Evolutionary conservation across 768 basidiomycete species (phyloP), one percentile per base, ranked within the genome.

Genomic region (Tricholoma hemisulphureum): DNA sequence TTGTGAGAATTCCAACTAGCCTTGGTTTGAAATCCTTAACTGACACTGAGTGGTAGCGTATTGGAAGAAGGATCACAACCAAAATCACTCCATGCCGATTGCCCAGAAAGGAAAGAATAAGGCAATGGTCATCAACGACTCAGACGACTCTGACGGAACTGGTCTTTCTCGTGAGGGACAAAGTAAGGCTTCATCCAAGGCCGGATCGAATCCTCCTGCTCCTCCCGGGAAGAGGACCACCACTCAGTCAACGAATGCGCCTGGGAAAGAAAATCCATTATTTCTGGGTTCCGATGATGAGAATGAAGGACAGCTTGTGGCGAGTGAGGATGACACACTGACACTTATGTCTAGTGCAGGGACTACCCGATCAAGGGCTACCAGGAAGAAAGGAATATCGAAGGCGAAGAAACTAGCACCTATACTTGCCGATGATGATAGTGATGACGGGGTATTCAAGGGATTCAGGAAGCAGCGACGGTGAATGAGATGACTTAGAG

Each of bases 401-500:
- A 72, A 61, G 51, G 51, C 58, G 49, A 75, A 71, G 68, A 75
- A 69, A 48, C 59, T 68, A 14, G 65, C 69, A 1, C 73, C 76
- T 29, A 69, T 79, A 10, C 69, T 84, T 32, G 72, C 78, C 3
- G 84, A 85, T 56, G 87, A 89, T 63, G 87, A 88, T 67, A 88
- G 86, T 9, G 89, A 89, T 63, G 85, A 89, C 57, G 88, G 79
- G 26, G 82, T 83, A n/a, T 90, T 90, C 73, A 82, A 81, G 61
- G 87, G 87, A 6, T 87, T 87, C 62, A 70, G 67, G 62, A 73
- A 66, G 67, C 41, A 50, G 39, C 56, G 50, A n/a, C 53, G 55
- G 26, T 59, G 49, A 58, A n/a, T n/a, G n/a, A n/a, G n/a, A n/a
- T n/a, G n/a, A n/a, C n/a, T n/a, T n/a, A n/a, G n/a, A n/a, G n/a